Evolutionary conservation across 108 stramenopile species (phyloP), one percentile per base, ranked within the genome.

Genomic region (Nannochloropsis salina): DNA sequence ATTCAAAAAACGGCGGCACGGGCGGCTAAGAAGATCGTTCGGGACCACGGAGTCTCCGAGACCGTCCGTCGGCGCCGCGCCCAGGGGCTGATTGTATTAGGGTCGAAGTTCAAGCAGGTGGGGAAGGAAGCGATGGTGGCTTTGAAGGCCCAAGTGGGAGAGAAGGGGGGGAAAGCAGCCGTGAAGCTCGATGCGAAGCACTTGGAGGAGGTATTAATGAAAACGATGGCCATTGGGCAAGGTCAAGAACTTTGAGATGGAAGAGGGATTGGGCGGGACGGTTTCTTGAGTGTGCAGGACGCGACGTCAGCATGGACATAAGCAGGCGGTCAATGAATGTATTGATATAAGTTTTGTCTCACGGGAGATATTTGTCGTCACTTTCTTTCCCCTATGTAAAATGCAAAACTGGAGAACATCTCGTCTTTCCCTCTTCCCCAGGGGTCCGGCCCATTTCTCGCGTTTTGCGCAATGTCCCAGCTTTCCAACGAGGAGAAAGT

Each of bases 41-140:
- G 41, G 31, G 81, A 81, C 81, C 31, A 41, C n/a, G 9, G 12
- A 9, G 81, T 81, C 12, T 81, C 81, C n/a, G 81, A 81, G 81
- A 9, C 9, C 12, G 31, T 40, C 12, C 81, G 81, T 18, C 9
- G 41, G 9, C 41, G 21, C 12, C 81, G 81, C n/a, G 81, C 81
- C 9, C 81, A 81, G 81, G 81, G 81, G 31, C 9, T 81, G 31
- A 41, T 41, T 22, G 9, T 81, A 9, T 18, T 81, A 20, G 81
- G 81, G 9, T 9, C 21, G 81, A 9, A 40, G 9, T 81, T 40
- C 81, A 81, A 51, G 47, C 47, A 51, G 47, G 47, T 51, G 10
- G 47, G 47, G 10, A 51, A 51, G 47, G 47, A 51, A 12, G 47
- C 47, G 10, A 51, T 51, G 47, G 47, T 12, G 47, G 47, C 47